phyloP scores from a whole-genome alignment of 2,329 filamentous ascomycete species.

The Gaeumannomyces tritici region DNA sequence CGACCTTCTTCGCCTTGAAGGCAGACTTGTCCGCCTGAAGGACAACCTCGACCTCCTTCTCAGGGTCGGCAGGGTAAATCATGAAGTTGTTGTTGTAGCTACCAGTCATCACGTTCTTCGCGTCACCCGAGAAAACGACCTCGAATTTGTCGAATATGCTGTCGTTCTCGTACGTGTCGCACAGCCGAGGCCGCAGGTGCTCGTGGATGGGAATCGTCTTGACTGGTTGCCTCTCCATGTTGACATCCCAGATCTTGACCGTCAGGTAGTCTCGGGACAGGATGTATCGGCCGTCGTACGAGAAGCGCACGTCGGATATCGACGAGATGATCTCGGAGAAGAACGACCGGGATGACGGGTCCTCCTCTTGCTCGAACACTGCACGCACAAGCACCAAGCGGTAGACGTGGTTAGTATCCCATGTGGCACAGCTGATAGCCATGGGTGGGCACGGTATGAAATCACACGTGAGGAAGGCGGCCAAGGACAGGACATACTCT shows the following conservation, averaged over 20 bases:
- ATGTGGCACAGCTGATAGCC: neutral
- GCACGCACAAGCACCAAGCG: conserved; percentile 6
- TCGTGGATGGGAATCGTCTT: conserved; percentile 99
- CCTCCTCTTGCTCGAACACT: conserved; percentile 99
- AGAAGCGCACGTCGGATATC: conserved; percentile 97
- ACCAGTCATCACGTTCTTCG: conserved; percentile 98
- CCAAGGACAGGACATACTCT: conserved; percentile 52
- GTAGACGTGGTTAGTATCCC: neutral
- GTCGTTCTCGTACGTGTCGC: conserved; percentile 98
- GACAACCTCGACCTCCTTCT: conserved; percentile 94
- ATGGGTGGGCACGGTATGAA: neutral
- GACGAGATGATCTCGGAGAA: conserved; percentile 99
- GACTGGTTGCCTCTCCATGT: conserved; percentile 94
- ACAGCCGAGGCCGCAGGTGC: conserved; percentile 84
- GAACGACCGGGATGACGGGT: conserved; percentile 92
- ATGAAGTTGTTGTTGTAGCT: conserved; percentile 99
- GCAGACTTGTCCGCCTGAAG: conserved; percentile 97
- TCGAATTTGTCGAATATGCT: conserved; percentile 99
- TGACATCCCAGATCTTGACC: conserved; percentile 99
- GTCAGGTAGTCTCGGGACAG: conserved; percentile 96
- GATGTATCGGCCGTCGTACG: conserved; percentile 91
- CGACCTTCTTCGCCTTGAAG: conserved; percentile 99
- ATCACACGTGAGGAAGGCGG: neutral
- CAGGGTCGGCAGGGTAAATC: conserved; percentile 96
- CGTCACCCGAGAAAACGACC: conserved; percentile 95